Base-by-base conservation (phyloP, 371 early-diverging fungal species). In the Lichtheimia corymbifera region DNA sequence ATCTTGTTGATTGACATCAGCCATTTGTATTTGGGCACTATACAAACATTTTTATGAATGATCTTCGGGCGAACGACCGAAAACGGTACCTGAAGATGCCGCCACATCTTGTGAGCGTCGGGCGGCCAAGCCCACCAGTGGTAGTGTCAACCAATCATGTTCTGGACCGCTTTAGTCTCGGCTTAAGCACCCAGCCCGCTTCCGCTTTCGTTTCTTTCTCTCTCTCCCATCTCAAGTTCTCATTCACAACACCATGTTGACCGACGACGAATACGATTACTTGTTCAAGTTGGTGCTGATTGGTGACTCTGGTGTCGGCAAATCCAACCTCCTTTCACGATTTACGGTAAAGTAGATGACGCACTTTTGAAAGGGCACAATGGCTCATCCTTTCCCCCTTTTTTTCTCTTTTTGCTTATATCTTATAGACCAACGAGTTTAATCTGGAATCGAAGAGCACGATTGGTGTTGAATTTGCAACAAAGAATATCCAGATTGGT, bases 401-500 rank as follows among this genome's bases (percentile, higher is more conserved):
- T 24, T 35, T 44, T 18, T 9, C 53, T 50, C 55, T 50, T 1
- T 25, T 2, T 25, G 27, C 35, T 30, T 4, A 47, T n/a, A 22
- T 40, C 18, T 47, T 22, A 58, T 64, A 80, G 80, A 77, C 96
- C 59, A 94, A 98, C 80, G 97, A 97, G 74, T 99, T 99, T 84
- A 94, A 92, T 76, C 76, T 96, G 64, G 97, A 97, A 66, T 95
- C 97, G 55, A 98, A 98, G 74, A 97, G 99, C 43, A 99, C 99
- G 61, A 99, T 99, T 74, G 99, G 99, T 57, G 99, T 99, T 42
- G 98, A 99, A 75, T 99, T 99, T 78, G 99, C 72, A 18, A 77
- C 71, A 20, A 70, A 71, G 63, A 71, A 67, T 45, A 68, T 71
- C 47, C 59, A 68, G 30, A 72, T 72, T 35, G 64, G 68, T 71